Base-by-base conservation (phyloP, 2,329 filamentous ascomycete species). In the Didymella segeticola region DNA sequence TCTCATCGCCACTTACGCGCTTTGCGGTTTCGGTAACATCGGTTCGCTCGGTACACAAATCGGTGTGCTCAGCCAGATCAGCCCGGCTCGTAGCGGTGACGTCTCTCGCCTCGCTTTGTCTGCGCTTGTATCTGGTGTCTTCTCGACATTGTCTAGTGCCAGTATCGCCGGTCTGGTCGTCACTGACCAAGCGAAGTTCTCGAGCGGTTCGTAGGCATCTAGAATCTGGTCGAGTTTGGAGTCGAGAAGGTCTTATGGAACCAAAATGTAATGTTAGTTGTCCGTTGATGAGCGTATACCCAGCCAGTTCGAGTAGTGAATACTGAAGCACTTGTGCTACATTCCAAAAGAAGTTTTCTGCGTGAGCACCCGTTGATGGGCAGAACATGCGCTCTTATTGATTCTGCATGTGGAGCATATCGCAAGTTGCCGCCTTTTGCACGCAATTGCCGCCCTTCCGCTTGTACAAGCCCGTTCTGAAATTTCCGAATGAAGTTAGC, bases 21-120 rank as follows among this genome's bases (percentile, higher is more conserved):
- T 93, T 61, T 96, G 91, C 75, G 81, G 82, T 53, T 78, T 77
- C 63, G 92, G 90, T 58, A 96, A 96, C 79, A 89, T 96, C 63
- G 89, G 89, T 47, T 93, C 90, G 25, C 83, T 96, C 41, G 91
- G 91, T 71, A 93, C 91, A 50, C 91, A 96, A 77, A 95, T 96
- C 57, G 91, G 91, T 79, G 90, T 96, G 53, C 82, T 96, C 46
- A 85, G 88, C 4, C 91, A 96, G 77, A 85, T 96, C 56, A 88
- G 90, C 0, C 91, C 91, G 0, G 80, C 81, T 4, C 85, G 91
- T 37, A 83, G 85, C 30, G 89, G 88, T 53, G 89, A 95, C 64
- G 88, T 96, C 10, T 87, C 89, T 4, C 82, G 82, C 39, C 82
- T 96, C 23, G 91, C 91, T 3, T 52, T 96, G 17, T 92, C 88